Base-by-base conservation (phyloP, 257 asterid species). In the Petunia axillaris region DNA sequence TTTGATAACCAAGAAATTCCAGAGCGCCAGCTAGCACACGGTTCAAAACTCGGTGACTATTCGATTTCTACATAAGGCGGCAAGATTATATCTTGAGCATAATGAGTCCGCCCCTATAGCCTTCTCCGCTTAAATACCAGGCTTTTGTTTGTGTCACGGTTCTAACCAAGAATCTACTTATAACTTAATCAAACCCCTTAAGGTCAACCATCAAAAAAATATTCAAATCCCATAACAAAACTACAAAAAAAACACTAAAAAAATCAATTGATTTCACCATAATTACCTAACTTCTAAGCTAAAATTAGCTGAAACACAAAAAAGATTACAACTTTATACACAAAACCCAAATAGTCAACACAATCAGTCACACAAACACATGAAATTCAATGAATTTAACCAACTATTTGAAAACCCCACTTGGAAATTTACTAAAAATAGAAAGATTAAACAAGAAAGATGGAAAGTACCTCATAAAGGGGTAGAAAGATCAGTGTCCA, bases 381-480 rank as follows among this genome's bases (percentile, higher is more conserved):
- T 8, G 37, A 46, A 71, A 71, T 71, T 37, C 77, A 71, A n/a
- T 37, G 35, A 44, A 75, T 10, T 50, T 2, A 25, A 38, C 1
- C 43, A 15, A 54, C 37, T 37, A 38, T 39, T 64, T 10, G 11
- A 48, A 50, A 11, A 52, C 64, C 64, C 64, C 82, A 79, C 64
- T 64, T 79, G 25, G 25, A 4, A 48, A 15, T 79, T 4, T 64
- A n/a, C 65, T 8, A 8, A 8, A 16, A 48, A 48, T 48, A 48
- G 39, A 79, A 36, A 50, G 15, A 64, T 63, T 14, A 16, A 5
- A 44, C 3, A 41, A 57, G 25, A 10, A 1, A 14, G 55, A 78
- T 0, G 64, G 6, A 46, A 66, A 50, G 64, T 64, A 79, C 82
- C 81, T 81, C 84, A 76, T 81, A n/a, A 57, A 76, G 41, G 67